Evolutionary conservation across 164 flowering plant genomes (phyloP).

Genomic region (Nelumbo lutea): DNA sequence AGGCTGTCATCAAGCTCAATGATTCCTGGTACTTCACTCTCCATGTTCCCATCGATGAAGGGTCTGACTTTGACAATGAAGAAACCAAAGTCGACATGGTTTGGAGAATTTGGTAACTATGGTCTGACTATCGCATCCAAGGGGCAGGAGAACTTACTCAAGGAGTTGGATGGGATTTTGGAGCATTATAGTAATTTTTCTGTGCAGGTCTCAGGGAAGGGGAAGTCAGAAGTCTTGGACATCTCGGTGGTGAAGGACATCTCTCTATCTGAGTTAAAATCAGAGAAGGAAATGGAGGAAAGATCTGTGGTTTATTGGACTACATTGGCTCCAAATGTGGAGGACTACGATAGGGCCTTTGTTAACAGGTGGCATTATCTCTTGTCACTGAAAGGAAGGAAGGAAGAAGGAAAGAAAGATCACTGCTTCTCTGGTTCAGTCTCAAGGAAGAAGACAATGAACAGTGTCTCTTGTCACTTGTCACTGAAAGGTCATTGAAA

Average conservation of each 20-base stretch:
- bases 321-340: slow-evolving; percentile 92
- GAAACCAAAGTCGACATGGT: neutral
- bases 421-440: no score
- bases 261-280: slow-evolving; percentile 54
- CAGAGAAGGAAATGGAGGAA: slow-evolving; percentile 50
- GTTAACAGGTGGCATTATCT: no score
- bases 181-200: slow-evolving; percentile 55
- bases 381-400: no score
- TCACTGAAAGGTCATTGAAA: no score
- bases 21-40: slow-evolving; percentile 78
- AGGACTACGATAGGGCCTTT: slow-evolving; percentile 61
- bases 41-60: slow-evolving; percentile 23
- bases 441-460: no score
- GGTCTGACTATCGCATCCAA: slow-evolving; percentile 78
- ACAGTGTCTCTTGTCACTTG: no score
- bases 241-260: slow-evolving; percentile 41
- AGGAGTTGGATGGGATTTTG: slow-evolving; percentile 59
- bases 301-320: slow-evolving; percentile 83
- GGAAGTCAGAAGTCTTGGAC: slow-evolving; percentile 29
- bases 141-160: slow-evolving; percentile 56
- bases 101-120: slow-evolving; percentile 37
- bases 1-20: slow-evolving; percentile 71
- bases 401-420: no score
- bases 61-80: slow-evolving; percentile 23
- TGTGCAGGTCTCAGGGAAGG: slow-evolving; percentile 38